A percentile compares a stretch with the other conserved stretches of the same genome.
phyloP scores from a whole-genome alignment of 2,329 filamentous ascomycete genomes.

The Fusarium caatingaense region DNA sequence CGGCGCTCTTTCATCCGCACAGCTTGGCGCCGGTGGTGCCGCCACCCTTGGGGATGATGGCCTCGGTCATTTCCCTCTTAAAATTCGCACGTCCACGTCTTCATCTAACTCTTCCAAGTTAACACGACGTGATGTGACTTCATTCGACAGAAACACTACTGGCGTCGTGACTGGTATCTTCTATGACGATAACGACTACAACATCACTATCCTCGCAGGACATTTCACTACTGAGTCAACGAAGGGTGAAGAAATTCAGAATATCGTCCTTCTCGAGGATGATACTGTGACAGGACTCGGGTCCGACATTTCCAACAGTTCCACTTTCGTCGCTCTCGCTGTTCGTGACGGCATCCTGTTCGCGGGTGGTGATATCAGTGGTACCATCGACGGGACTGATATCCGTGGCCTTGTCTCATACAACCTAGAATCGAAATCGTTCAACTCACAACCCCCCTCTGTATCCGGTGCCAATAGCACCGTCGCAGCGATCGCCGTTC shows the following conservation, averaged over 20 bases:
- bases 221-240: slow-evolving; percentile 80
- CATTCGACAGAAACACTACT: slow-evolving; percentile 58
- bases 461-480: slow-evolving; percentile 76
- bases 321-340: slow-evolving; percentile 79
- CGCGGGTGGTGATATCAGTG: slow-evolving; percentile 83
- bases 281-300: slow-evolving; percentile 79
- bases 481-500: slow-evolving; percentile 81
- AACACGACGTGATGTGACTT: slow-evolving; percentile 60
- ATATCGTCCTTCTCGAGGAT: slow-evolving; percentile 85
- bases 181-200: slow-evolving; percentile 75
- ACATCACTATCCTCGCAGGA: slow-evolving; percentile 88
- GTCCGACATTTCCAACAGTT: slow-evolving; percentile 73
- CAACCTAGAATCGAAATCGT: slow-evolving; percentile 74
- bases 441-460: slow-evolving; percentile 78
- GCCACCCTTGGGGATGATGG: slow-evolving; percentile 69
- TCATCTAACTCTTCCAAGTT: slow-evolving; percentile 52
- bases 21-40: slow-evolving; percentile 78
- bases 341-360: slow-evolving; percentile 76
- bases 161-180: slow-evolving; percentile 85
- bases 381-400: slow-evolving; percentile 69
- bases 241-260: slow-evolving; percentile 78
- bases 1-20: slow-evolving; percentile 82
- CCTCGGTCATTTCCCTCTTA: slow-evolving; percentile 68
- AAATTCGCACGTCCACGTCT: slow-evolving; percentile 56
- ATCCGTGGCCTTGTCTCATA: slow-evolving; percentile 84